Evolutionary conservation across 805 yeast species (phyloP), one percentile per base, ranked within the genome.

Genomic region (Hanseniaspora pseudoguilliermondii): DNA sequence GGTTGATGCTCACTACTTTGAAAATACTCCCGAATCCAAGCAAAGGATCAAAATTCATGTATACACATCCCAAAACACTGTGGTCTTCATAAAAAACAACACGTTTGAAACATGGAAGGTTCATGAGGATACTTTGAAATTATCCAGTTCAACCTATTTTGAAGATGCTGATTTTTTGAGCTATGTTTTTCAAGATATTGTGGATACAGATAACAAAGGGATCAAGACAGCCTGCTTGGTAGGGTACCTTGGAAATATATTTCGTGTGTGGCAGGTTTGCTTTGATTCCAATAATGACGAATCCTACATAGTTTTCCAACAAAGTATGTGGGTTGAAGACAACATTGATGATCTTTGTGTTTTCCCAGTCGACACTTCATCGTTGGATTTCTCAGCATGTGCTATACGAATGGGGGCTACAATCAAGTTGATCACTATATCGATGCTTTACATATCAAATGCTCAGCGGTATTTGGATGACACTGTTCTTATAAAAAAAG

Each of bases 251-350:
- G 32, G 16, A 7, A 23, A 39, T 18, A 25, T 38, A n/a, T 11
- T 49, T 16, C 27, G 27, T 15, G n/a, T 46, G 8, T 46, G 20
- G 21, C 49, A 46, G 13, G 13, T 34, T 11, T 46, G 49, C 39
- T 46, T 46, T 21, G 39, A 29, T 32, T 20, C 18, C 18, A 2
- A 20, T 15, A 29, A 46, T 18, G 27, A 46, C 6, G 25, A 18
- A 8, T 20, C 49, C 9, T 53, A 38, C 32, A 29, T 53, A 4
- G 42, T 53, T 8, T 53, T 53, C 21, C 56, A 53, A 20, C 49
- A 53, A 9, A 53, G 41, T 21, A 15, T 53, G n/a, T 27, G 16
- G 16, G 20, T 21, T 11, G 47, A 32, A 8, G 35, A 23, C 10
- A 13, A 23, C 1, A 53, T 53, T 21, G 34, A 36, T 20, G 29